Conservation (phyloP, 148 eudicot species). For the Polygonum maritimum region DNA sequence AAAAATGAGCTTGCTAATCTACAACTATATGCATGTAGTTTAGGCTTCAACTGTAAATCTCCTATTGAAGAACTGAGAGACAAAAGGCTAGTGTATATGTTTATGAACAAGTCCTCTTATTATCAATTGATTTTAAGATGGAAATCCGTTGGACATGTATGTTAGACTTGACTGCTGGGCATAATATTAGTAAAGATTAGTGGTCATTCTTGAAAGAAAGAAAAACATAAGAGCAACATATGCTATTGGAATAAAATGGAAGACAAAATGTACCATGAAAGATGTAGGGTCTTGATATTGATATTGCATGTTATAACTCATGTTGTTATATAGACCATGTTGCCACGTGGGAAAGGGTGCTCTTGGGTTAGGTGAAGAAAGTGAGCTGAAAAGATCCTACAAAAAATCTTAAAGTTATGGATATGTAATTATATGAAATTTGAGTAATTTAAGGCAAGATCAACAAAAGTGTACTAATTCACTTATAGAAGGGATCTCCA, state of each 20-base stretch:
- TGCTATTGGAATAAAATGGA: background rate
- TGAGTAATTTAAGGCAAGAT: constrained; percentile 3
- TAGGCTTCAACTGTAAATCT: too few relatives aligned
- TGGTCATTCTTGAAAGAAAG: too few relatives aligned
- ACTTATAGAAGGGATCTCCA: constrained; percentile 23
- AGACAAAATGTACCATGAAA: constrained; percentile 30
- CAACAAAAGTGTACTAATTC: background rate
- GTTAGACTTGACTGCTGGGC: too few relatives aligned
- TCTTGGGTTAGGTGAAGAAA: constrained; percentile 21
- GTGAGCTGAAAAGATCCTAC: constrained; percentile 60
- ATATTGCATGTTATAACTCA: constrained; percentile 43
- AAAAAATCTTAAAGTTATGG: constrained; percentile 5
- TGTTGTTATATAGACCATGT: constrained; percentile 33
- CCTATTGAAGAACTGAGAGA: too few relatives aligned
- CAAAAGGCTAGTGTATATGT: too few relatives aligned
- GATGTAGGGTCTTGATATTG: constrained; percentile 30
- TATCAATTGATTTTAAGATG: too few relatives aligned
- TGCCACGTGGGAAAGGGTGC: constrained; percentile 41
- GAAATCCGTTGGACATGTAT: too few relatives aligned
- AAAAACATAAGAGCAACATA: too few relatives aligned
- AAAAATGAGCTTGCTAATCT: background rate
- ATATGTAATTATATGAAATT: background rate
- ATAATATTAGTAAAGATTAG: too few relatives aligned
- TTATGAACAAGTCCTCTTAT: too few relatives aligned
- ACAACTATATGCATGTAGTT: background rate